Percentiles rank a stretch among this genome's conserved stretches.
Conservation (phyloP, 106 monocot genomes). For the Allium fistulosum region DNA sequence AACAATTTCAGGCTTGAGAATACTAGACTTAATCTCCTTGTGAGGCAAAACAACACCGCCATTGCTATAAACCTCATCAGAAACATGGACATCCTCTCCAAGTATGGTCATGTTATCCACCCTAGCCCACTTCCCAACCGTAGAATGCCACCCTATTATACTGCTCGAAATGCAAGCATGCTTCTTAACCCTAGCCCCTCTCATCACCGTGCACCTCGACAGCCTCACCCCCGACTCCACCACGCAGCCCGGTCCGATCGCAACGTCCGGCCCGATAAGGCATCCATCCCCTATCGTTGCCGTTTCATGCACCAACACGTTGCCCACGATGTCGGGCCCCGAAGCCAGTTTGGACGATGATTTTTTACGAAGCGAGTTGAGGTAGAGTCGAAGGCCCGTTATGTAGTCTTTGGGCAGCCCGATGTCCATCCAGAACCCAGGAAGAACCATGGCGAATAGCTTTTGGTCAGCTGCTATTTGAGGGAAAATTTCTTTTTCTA, state of each 20-base stretch:
- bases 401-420: slow-evolving; percentile 74
- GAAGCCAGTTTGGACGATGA: slow-evolving; percentile 26
- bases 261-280: slow-evolving; percentile 66
- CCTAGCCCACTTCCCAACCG: slow-evolving; percentile 70
- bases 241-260: slow-evolving; percentile 56
- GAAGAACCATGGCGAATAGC: slow-evolving; percentile 62
- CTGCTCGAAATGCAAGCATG: slow-evolving; percentile 58
- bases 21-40: slow-evolving; percentile 88
- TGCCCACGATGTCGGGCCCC: slow-evolving; percentile 52
- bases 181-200: slow-evolving; percentile 49
- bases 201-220: slow-evolving; percentile 61
- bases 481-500: slow-evolving; percentile 79
- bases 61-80: slow-evolving; percentile 79
- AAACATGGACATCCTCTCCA: slow-evolving; percentile 79
- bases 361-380: slow-evolving; percentile 45
- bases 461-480: slow-evolving; percentile 40
- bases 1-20: slow-evolving; percentile 81
- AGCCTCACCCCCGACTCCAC: slow-evolving; percentile 69
- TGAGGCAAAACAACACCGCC: slow-evolving; percentile 90
- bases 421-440: slow-evolving; percentile 77
- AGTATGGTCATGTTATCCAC: slow-evolving; percentile 86
- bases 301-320: slow-evolving; percentile 65
- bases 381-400: slow-evolving; percentile 54
- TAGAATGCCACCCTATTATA: slow-evolving; percentile 82
- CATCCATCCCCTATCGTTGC: slow-evolving; percentile 60